Conservation (phyloP, 2,329 filamentous ascomycete genomes). For the Pseudocercospora macadamiae region DNA sequence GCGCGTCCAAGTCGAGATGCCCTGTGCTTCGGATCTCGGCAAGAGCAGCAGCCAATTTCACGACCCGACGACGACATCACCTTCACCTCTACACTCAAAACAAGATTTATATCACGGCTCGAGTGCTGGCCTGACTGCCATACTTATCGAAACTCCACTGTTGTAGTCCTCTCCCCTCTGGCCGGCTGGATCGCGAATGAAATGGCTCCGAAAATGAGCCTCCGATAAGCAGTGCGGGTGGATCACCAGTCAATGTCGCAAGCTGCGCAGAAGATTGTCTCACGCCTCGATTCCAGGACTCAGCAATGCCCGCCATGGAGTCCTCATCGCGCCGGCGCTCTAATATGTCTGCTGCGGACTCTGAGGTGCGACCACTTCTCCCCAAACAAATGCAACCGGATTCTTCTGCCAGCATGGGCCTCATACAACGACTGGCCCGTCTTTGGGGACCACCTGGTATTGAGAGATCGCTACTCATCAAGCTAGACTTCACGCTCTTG, state of each 20-base stretch:
- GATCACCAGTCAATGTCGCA: conserved; percentile 10
- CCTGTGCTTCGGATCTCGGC: too few relatives aligned
- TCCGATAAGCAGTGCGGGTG: neutral
- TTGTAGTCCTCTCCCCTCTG: too few relatives aligned
- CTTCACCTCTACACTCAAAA: too few relatives aligned
- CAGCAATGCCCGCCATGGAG: conserved; percentile 6
- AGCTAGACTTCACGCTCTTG: conserved; percentile 24
- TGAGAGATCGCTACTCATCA: conserved; percentile 22
- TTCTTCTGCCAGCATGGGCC: neutral
- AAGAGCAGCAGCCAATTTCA: too few relatives aligned
- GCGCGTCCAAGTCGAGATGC: too few relatives aligned
- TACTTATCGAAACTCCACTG: too few relatives aligned
- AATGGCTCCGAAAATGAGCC: neutral
- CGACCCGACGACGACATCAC: too few relatives aligned
- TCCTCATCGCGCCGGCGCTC: neutral
- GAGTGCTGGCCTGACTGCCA: too few relatives aligned
- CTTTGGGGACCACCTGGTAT: conserved; percentile 21
- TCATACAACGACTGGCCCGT: conserved; percentile 4
- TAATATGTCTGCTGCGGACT: neutral
- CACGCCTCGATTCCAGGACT: neutral
- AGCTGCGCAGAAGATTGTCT: conserved; percentile 13
- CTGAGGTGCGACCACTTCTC: conserved; percentile 8
- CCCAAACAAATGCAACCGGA: neutral
- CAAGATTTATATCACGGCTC: too few relatives aligned
- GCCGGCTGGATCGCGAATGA: too few relatives aligned